phyloP scores from a whole-genome alignment of 2,329 filamentous ascomycete genomes.

The Thelonectria olida region DNA sequence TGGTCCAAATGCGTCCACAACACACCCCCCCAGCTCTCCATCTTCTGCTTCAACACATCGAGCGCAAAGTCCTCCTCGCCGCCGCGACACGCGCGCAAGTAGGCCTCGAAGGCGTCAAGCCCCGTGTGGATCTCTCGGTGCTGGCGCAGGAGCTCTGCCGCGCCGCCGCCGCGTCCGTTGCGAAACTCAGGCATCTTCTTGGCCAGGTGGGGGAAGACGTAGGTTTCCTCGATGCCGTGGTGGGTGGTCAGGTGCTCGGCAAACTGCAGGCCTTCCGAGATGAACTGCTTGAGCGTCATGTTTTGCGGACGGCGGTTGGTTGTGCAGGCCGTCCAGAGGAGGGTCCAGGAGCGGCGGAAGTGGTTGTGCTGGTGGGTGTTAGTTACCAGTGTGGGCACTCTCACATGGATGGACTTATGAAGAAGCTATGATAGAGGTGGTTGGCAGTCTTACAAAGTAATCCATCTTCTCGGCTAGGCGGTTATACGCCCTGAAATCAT shows the following conservation, averaged over 20 bases:
- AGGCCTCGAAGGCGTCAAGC: constrained; percentile 72
- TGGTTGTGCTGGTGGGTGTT: constrained; percentile 70
- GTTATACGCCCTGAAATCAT: constrained; percentile 77
- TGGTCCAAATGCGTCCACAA: constrained; percentile 86
- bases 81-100: constrained; percentile 68
- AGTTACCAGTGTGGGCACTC: neutral
- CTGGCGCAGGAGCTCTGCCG: constrained; percentile 73
- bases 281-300: constrained; percentile 75
- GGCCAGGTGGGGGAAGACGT: constrained; percentile 83
- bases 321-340: constrained; percentile 73
- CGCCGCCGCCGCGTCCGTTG: constrained; percentile 30
- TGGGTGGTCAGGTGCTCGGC: constrained; percentile 76
- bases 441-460: constrained; percentile 63
- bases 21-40: constrained; percentile 82
- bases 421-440: neutral
- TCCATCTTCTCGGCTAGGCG: constrained; percentile 80
- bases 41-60: constrained; percentile 70
- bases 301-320: constrained; percentile 65
- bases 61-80: constrained; percentile 70
- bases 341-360: constrained; percentile 79
- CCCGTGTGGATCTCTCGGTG: constrained; percentile 83
- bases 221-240: constrained; percentile 83
- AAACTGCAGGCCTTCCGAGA: constrained; percentile 75
- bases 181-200: constrained; percentile 82
- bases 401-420: neutral